A percentile compares a stretch with the other conserved stretches of the same genome.
Conservation (phyloP, 345 rosid genomes). For the Raphanus raphanistrum region DNA sequence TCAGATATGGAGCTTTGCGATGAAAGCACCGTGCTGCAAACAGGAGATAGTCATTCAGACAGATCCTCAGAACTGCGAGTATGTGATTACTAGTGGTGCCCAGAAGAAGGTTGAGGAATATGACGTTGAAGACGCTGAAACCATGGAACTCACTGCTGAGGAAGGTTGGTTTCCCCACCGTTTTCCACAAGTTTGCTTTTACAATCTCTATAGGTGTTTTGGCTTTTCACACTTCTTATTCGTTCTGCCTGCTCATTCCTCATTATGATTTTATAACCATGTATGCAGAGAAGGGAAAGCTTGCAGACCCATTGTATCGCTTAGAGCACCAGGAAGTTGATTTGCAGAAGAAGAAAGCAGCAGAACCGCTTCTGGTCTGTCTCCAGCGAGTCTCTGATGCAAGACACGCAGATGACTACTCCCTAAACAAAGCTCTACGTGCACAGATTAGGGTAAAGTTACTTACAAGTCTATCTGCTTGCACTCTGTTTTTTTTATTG, state of each 20-base stretch:
- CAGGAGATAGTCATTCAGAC: conserved; percentile 91
- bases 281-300: conserved; percentile 79
- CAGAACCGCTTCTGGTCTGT: conserved; percentile 80
- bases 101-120: conserved; percentile 78
- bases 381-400: conserved; percentile 84
- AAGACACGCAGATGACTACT: conserved; percentile 82
- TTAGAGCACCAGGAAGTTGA: conserved; percentile 94
- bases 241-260: no score
- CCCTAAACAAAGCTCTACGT: conserved; percentile 77
- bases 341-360: conserved; percentile 92
- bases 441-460: conserved; percentile 68
- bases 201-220: not conserved
- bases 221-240: not conserved
- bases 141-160: conserved; percentile 88
- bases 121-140: conserved; percentile 92
- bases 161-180: conserved; percentile 65
- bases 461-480: not conserved
- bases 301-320: conserved; percentile 90
- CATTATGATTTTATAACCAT: conserved; percentile 13
- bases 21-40: conserved; percentile 95
- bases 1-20: conserved; percentile 96
- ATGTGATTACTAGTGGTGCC: conserved; percentile 88
- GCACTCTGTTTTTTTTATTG: not conserved
- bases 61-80: conserved; percentile 94
- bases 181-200: not conserved